These are phyloP conservation scores for Sporothrix humicola DNA, from an alignment of 2,329 filamentous ascomycete species.

Conservation along the genomic window DNA sequence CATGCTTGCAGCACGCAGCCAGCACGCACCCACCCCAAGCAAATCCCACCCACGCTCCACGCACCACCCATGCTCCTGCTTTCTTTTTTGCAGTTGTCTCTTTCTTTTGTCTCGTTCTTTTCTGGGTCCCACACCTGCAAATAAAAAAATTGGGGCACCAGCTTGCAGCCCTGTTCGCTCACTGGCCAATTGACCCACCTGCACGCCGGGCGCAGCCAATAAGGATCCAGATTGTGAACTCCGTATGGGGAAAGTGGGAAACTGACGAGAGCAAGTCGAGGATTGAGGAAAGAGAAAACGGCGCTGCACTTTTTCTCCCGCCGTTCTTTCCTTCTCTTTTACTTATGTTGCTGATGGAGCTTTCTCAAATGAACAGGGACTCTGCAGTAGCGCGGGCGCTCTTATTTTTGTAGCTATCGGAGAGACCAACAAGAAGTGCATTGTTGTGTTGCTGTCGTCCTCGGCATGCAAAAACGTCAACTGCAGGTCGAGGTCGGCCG, in stretches of 20 bases:
- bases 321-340: neutral
- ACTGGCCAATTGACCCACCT: constrained; percentile 30
- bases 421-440: too few species aligned
- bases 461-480: neutral
- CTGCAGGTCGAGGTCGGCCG: neutral
- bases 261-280: neutral
- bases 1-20: constrained; percentile 20
- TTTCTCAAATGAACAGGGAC: constrained; percentile 10
- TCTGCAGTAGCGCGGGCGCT: constrained; percentile 20
- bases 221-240: neutral
- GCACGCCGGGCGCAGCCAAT: neutral
- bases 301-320: constrained; percentile 12
- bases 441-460: neutral
- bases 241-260: constrained; percentile 29
- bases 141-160: constrained; percentile 12
- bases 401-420: neutral
- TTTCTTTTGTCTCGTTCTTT: neutral
- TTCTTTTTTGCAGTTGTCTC: neutral
- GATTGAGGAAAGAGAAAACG: neutral
- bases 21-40: neutral
- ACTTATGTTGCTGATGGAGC: constrained; percentile 11
- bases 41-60: constrained; percentile 13
- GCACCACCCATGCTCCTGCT: constrained; percentile 18
- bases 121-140: constrained; percentile 5
- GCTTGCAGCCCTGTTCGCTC: constrained; percentile 23